Percentiles rank a stretch among this genome's conserved stretches.
phyloP scores from a whole-genome alignment of 495 filamentous ascomycete species.

The Aspergillus mulundensis region DNA sequence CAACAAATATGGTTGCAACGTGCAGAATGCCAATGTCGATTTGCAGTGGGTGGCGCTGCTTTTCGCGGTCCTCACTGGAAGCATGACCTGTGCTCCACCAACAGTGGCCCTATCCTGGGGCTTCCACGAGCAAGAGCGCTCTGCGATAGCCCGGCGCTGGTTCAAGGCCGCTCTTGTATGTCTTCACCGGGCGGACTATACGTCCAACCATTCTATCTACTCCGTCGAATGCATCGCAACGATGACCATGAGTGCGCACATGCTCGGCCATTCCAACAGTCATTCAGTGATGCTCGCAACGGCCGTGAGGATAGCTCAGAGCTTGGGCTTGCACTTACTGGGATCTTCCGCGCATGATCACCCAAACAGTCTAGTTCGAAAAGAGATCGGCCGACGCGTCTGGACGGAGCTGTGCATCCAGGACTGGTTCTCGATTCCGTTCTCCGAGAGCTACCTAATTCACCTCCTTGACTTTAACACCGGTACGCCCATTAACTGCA shows the following conservation, averaged over 20 bases:
- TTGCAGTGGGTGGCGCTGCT: conserved; percentile 8
- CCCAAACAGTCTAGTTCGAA: conserved; percentile 26
- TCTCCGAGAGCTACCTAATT: conserved; percentile 44
- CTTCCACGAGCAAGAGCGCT: conserved; percentile 1
- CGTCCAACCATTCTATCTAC: conserved; percentile 24
- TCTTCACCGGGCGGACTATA: neutral
- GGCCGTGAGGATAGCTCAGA: conserved; percentile 38
- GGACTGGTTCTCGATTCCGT: conserved; percentile 48
- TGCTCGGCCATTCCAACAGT: conserved; percentile 41
- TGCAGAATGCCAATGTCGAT: neutral
- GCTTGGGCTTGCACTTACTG: conserved; percentile 31
- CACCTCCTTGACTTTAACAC: conserved; percentile 40
- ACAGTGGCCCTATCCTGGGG: conserved; percentile 2
- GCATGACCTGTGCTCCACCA: conserved; percentile 7
- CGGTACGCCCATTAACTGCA: conserved; percentile 34
- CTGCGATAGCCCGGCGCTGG: neutral
- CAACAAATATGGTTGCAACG: neutral
- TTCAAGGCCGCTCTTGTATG: conserved; percentile 7
- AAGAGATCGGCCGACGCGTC: conserved; percentile 39
- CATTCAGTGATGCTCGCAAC: conserved; percentile 39
- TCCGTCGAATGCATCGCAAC: conserved; percentile 44
- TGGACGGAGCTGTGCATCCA: conserved; percentile 46
- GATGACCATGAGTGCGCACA: conserved; percentile 43
- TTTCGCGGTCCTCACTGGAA: conserved; percentile 4
- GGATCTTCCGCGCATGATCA: conserved; percentile 26